Evolutionary conservation across 1,284 basidiomycete genomes (phyloP).

Genomic region (Porodaedalea pini): DNA sequence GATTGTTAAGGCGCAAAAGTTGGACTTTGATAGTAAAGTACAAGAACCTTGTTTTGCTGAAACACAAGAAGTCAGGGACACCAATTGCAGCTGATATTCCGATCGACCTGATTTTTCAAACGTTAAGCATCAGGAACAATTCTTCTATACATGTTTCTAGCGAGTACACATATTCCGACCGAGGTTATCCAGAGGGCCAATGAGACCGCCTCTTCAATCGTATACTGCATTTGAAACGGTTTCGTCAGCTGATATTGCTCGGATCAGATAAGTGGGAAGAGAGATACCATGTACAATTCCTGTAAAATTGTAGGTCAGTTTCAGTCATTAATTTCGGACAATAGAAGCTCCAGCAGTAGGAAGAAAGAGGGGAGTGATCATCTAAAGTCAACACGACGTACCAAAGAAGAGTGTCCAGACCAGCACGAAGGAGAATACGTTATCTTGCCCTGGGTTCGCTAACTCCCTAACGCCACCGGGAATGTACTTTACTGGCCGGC

Average conservation of each 20-base stretch:
- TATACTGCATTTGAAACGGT: slow-evolving; percentile 20
- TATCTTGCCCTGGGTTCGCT: slow-evolving; percentile 80
- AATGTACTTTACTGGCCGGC: slow-evolving; percentile 55
- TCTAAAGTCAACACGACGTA: slow-evolving; percentile 37
- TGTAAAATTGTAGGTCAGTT: slow-evolving; percentile 21
- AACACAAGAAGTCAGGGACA: slow-evolving; percentile 9
- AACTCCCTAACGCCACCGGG: slow-evolving; percentile 61
- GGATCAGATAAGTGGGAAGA: not conserved
- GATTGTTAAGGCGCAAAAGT: not conserved
- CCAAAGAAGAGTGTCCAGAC: slow-evolving; percentile 89
- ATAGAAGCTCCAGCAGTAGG: not conserved
- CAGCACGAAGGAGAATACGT: slow-evolving; percentile 80
- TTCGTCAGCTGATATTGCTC: slow-evolving; percentile 9
- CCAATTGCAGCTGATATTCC: slow-evolving; percentile 5
- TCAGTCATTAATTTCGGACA: not conserved
- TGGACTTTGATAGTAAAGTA: not conserved
- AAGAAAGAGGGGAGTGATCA: slow-evolving; percentile 14
- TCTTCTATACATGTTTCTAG: not conserved
- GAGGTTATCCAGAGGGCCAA: not conserved
- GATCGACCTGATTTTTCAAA: not conserved
- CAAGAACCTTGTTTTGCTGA: slow-evolving; percentile 7
- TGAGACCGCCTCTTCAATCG: slow-evolving; percentile 14
- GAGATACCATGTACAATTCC: slow-evolving; percentile 43
- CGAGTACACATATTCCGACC: not conserved
- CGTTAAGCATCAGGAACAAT: not conserved